Evolutionary conservation across 1,139 yeast genomes (phyloP), one percentile per base, ranked within the genome.

Genomic region (Pichia kudriavzevii): DNA sequence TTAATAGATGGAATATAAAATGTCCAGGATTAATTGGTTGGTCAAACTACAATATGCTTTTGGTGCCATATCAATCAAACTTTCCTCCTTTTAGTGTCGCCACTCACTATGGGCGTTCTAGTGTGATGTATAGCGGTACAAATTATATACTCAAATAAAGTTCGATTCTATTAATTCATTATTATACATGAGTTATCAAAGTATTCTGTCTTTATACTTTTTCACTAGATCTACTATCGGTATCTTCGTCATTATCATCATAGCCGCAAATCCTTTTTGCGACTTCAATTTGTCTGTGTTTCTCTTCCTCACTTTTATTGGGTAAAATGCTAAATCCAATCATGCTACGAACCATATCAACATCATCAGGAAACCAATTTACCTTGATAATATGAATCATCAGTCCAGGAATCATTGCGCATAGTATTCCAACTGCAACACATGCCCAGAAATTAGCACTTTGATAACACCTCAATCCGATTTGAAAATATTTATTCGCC

Each of bases 401-500:
- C 48, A 73, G 70, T 40, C 80, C 62, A 11, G 81, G 81, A 34
- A 74, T 52, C 30, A 74, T 45, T 47, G 76, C 68, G 19, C 55
- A 46, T 26, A 74, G 43, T 3, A 68, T 56, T 12, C 72, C 76
- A 35, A 72, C 58, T 43, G 69, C 35, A 61, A 63, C 37, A 63
- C 60, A 49, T 66, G 63, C 80, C 51, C 81, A 75, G 43, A 69
- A 65, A 2, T 66, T 54, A 32, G 68, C 60, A 7, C 74, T 66
- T 6, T 79, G 79, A 42, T 69, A 66, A 21, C 63, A 58, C 47
- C 72, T 72, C 2, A 76, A 54, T 17, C 76, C 80, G n/a, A 76
- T 72, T 36, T 63, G 63, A 52, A 67, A 75, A 49, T 69, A 75
- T 44, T 72, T 76, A 5, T 63, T 58, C 16, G 61, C 47, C 31